These are phyloP conservation scores for Aspergillus nomiae DNA, from an alignment of 2,329 filamentous ascomycete genomes.

Conservation along the genomic window DNA sequence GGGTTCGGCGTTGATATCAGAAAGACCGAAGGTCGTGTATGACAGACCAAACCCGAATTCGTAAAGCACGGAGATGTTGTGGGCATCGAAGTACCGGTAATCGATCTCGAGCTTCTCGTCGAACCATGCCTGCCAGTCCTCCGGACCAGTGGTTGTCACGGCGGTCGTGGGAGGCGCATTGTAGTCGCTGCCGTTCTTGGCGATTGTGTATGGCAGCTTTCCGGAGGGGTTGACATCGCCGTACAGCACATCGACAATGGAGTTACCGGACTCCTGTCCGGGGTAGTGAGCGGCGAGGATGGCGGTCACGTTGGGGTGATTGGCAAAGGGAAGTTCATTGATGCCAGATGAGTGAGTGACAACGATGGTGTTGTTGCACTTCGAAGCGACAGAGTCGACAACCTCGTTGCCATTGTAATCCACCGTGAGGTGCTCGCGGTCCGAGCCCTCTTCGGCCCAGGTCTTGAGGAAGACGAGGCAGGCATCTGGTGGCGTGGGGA, in stretches of 20 bases:
- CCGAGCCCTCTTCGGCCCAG: slow-evolving; percentile 78
- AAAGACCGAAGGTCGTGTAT: slow-evolving; percentile 69
- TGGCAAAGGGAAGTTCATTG: slow-evolving; percentile 66
- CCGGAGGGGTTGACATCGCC: slow-evolving; percentile 76
- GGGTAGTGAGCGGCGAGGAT: slow-evolving; percentile 82
- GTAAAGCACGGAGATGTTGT: slow-evolving; percentile 21
- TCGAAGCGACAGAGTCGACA: slow-evolving; percentile 72
- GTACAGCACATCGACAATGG: slow-evolving; percentile 80
- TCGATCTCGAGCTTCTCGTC: slow-evolving; percentile 22
- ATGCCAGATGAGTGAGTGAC: slow-evolving; percentile 76
- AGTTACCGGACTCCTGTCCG: slow-evolving; percentile 80
- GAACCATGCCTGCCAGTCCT: neutral
- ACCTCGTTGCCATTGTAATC: slow-evolving; percentile 80
- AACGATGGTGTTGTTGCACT: slow-evolving; percentile 80
- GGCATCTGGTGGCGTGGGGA: slow-evolving; percentile 37
- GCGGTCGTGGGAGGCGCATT: slow-evolving; percentile 40
- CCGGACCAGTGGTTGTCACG: slow-evolving; percentile 30
- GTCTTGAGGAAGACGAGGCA: slow-evolving; percentile 84
- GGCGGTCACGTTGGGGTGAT: slow-evolving; percentile 77
- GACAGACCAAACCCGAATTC: slow-evolving; percentile 63
- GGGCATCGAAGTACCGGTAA: slow-evolving; percentile 26
- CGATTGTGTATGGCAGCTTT: slow-evolving; percentile 80
- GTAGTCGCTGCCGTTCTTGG: slow-evolving; percentile 66
- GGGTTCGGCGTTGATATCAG: slow-evolving; percentile 65
- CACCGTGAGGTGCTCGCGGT: slow-evolving; percentile 60